phyloP scores from a whole-genome alignment of 495 filamentous ascomycete species.

The Tuber indicum region DNA sequence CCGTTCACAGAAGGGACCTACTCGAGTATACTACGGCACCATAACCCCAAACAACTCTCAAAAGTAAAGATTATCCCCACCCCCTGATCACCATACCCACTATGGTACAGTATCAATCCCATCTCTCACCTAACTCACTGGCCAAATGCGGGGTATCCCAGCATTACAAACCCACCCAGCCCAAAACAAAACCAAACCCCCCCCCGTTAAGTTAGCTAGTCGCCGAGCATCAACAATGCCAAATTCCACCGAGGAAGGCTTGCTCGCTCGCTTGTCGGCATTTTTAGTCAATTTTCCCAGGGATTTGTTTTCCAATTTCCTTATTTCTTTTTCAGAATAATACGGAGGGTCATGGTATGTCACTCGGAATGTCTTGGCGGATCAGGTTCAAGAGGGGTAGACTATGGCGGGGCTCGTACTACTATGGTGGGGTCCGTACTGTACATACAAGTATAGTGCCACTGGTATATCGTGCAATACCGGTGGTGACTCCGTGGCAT shows the following conservation, averaged over 20 bases:
- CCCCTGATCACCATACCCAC: background rate
- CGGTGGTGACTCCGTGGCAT: too few relatives aligned
- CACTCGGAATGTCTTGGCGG: background rate
- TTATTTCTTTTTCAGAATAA: too few relatives aligned
- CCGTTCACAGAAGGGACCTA: background rate
- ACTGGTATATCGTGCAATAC: too few relatives aligned
- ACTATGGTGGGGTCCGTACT: too few relatives aligned
- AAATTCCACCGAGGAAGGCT: background rate
- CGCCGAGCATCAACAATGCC: background rate
- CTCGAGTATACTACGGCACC: background rate
- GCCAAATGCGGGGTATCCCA: constrained; percentile 1
- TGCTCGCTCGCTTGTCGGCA: background rate
- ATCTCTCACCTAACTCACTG: background rate
- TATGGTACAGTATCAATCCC: background rate
- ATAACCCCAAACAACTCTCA: background rate
- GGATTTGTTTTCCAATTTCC: background rate
- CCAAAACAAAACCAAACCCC: background rate
- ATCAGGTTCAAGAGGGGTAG: background rate
- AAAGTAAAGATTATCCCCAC: background rate
- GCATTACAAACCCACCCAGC: background rate
- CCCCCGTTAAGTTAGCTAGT: background rate
- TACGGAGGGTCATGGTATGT: background rate
- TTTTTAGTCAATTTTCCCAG: background rate
- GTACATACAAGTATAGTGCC: too few relatives aligned
- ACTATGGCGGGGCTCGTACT: too few relatives aligned